These are phyloP conservation scores for Nothopassalora personata DNA, from an alignment of 2,329 filamentous ascomycete species.

Conservation along the genomic window DNA sequence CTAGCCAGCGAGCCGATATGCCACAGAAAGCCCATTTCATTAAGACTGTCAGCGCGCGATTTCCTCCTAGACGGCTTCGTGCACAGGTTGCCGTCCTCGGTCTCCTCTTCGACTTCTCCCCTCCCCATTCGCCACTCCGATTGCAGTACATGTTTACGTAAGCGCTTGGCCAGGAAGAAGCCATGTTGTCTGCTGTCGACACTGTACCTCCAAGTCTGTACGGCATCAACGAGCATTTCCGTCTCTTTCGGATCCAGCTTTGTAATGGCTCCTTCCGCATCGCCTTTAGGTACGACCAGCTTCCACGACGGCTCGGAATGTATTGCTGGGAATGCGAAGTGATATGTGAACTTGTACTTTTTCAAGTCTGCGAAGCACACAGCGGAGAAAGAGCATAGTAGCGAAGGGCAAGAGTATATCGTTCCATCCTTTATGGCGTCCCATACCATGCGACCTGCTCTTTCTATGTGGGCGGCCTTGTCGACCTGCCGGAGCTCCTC, in stretches of 20 bases:
- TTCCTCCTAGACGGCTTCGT: conserved; percentile 38
- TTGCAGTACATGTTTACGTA: conserved; percentile 38
- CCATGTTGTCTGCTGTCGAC: conserved; percentile 81
- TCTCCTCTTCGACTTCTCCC: conserved; percentile 26
- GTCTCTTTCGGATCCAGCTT: conserved; percentile 64
- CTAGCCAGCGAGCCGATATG: conserved; percentile 66
- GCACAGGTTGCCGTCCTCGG: conserved; percentile 30
- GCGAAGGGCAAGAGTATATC: conserved; percentile 89
- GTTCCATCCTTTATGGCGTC: conserved; percentile 94
- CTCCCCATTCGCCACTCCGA: conserved; percentile 31
- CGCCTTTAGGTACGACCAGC: conserved; percentile 39
- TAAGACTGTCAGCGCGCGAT: conserved; percentile 45
- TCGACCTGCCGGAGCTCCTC: conserved; percentile 87
- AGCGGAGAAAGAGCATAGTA: conserved; percentile 81
- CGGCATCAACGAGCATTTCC: conserved; percentile 69
- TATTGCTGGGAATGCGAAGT: conserved; percentile 92
- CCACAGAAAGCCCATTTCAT: conserved; percentile 67
- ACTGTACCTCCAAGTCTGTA: conserved; percentile 81
- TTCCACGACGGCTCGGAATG: conserved; percentile 85
- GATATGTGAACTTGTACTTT: conserved; percentile 96
- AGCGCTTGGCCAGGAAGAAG: conserved; percentile 89
- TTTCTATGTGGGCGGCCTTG: conserved; percentile 70
- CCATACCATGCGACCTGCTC: conserved; percentile 85
- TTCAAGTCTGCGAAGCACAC: conserved; percentile 94
- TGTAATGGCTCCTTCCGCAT: conserved; percentile 38